Evolutionary conservation across 768 basidiomycete genomes (phyloP), one percentile per base, ranked within the genome.

Genomic region (Tylopilus subfusipes): DNA sequence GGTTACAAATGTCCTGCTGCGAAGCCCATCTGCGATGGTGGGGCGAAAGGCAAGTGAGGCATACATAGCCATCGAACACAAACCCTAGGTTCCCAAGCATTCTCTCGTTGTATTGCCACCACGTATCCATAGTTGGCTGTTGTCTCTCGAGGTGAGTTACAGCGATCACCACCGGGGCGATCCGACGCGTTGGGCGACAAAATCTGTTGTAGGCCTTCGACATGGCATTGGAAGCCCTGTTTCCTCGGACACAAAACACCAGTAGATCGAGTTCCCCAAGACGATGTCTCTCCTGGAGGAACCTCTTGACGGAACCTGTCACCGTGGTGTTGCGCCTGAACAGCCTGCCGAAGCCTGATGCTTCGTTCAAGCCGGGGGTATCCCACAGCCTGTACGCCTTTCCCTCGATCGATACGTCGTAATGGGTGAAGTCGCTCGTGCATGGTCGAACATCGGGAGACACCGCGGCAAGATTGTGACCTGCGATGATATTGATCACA

Each of bases 401-500:
- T 4, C 52, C 66, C 5, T 31, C n/a, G 44, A 72, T 45, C n/a
- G 24, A 47, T 16, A 63, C 61, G 0, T 59, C 43, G 55, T 76
- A 73, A 0, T 39, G 16, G 7, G 47, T 27, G 50, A 58, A 65
- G 2, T 57, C 25, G 25, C 63, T 54, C 4, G 78, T 78, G 54
- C 70, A 74, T 0, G 72, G 73, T 1, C 22, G 18, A 0, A 61
- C 68, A 2, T 65, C 58, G 31, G 63, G 62, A 5, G 74, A 72
- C 7, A 65, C 63, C 0, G 8, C 13, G 4, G 75, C 72, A 4
- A 16, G 34, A 1, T 66, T 30, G 10, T 31, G 24, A 21, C 55
- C 64, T 7, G 58, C 57, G 39, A 78, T 57, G 64, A 79, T 71
- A 48, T 78, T 78, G 55, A 78, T 64, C 21, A 78, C 59, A 0